These are phyloP conservation scores for Mycena haematopus DNA, from an alignment of 768 basidiomycete species.

Conservation along the genomic window DNA sequence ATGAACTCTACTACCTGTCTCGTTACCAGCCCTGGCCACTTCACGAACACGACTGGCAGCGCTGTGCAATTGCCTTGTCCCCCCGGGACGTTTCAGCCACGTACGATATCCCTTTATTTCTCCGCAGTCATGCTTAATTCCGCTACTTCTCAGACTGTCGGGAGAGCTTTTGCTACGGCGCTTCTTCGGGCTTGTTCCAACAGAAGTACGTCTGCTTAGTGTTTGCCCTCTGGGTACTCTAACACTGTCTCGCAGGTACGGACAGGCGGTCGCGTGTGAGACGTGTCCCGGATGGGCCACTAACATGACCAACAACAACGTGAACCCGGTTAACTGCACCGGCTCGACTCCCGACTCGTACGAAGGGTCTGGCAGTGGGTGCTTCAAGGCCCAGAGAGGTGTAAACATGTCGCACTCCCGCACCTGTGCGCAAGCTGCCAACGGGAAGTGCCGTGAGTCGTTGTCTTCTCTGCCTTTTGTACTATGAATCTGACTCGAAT, in stretches of 20 bases:
- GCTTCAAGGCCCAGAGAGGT: background rate
- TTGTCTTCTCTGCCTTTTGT: background rate
- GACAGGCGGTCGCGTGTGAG: constrained; percentile 9
- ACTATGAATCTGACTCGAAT: background rate
- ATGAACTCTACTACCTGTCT: background rate
- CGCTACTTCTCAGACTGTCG: too few relatives aligned
- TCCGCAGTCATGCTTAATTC: background rate
- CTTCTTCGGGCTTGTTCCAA: constrained; percentile 14
- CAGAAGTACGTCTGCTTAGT: background rate
- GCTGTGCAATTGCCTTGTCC: background rate
- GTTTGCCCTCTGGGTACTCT: background rate
- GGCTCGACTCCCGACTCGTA: constrained; percentile 9
- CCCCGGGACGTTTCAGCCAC: constrained; percentile 14
- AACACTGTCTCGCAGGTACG: too few relatives aligned
- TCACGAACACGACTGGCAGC: background rate
- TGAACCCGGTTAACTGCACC: constrained; percentile 15
- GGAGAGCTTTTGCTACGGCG: constrained; percentile 10
- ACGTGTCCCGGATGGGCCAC: constrained; percentile 24
- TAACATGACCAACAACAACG: constrained; percentile 1
- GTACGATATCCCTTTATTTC: constrained; percentile 2
- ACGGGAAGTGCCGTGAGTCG: constrained; percentile 19
- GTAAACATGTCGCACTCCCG: background rate
- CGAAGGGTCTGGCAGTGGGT: constrained; percentile 10
- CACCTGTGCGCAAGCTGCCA: constrained; percentile 6
- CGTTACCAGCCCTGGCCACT: background rate